Evolutionary conservation across 1,284 basidiomycete genomes (phyloP).

Genomic region (Boletus holoroseus): DNA sequence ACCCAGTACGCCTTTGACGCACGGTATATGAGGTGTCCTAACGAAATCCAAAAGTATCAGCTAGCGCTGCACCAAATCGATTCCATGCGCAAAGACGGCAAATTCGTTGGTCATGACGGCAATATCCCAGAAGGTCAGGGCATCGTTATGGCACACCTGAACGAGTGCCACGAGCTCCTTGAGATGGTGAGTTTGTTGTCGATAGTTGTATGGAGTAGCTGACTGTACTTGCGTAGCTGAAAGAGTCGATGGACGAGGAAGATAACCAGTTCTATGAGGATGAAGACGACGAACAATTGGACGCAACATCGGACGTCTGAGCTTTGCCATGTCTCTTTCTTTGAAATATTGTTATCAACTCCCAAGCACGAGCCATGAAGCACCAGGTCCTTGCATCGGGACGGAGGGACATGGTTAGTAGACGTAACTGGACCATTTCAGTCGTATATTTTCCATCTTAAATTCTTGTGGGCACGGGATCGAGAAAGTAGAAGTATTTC

Average conservation of each 20-base stretch:
- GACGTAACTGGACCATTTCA: background rate
- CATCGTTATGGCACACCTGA: conserved; percentile 92
- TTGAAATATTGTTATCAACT: background rate
- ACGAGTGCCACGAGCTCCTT: conserved; percentile 93
- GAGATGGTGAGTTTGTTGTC: conserved; percentile 64
- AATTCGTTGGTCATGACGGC: conserved; percentile 82
- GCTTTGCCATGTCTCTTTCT: background rate
- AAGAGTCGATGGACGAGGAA: conserved; percentile 71
- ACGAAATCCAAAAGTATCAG: conserved; percentile 64
- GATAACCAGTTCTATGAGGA: conserved; percentile 51
- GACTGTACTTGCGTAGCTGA: conserved; percentile 45
- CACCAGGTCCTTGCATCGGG: background rate
- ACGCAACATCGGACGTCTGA: conserved; percentile 17
- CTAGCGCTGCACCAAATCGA: conserved; percentile 95
- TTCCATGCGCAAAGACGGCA: conserved; percentile 86
- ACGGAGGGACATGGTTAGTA: background rate
- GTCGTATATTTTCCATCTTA: background rate
- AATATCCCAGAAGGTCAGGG: conserved; percentile 93
- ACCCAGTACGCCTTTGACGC: conserved; percentile 61
- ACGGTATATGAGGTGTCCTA: background rate
- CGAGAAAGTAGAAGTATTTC: background rate
- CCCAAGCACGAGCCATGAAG: conserved; percentile 1
- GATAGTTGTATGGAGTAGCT: background rate
- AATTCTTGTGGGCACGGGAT: background rate
- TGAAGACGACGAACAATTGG: conserved; percentile 36